These are phyloP conservation scores for Ceratocystis lukuohia DNA, from an alignment of 2,329 filamentous ascomycete genomes.

Conservation along the genomic window DNA sequence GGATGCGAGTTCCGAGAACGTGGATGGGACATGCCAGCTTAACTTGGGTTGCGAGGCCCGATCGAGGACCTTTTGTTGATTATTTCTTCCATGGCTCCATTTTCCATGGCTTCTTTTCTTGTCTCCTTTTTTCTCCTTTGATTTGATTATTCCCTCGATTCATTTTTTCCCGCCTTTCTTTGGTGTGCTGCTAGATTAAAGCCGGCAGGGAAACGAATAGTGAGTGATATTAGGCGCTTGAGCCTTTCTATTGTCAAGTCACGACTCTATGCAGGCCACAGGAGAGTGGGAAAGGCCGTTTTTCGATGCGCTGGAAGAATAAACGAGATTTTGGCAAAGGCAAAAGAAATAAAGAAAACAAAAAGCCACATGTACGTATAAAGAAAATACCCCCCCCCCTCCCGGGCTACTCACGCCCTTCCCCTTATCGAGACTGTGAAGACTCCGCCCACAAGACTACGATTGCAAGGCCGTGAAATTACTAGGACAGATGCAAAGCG, in stretches of 20 bases:
- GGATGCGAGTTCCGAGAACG: background rate
- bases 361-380: too few species aligned
- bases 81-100: constrained; percentile 5
- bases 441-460: background rate
- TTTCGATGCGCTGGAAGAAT: too few species aligned
- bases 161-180: background rate
- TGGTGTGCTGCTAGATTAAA: background rate
- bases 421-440: background rate
- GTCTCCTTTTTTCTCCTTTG: background rate
- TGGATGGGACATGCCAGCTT: background rate
- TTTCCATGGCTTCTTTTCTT: constrained; percentile 8
- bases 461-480: background rate
- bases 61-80: constrained; percentile 7
- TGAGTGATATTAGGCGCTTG: background rate
- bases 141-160: background rate
- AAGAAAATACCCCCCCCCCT: too few species aligned
- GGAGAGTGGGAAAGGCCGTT: background rate
- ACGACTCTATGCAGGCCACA: background rate
- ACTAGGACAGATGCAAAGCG: background rate
- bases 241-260: background rate
- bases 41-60: background rate
- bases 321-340: too few species aligned
- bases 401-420: background rate
- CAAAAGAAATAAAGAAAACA: too few species aligned
- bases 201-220: background rate